phyloP scores from a whole-genome alignment of 2,329 filamentous ascomycete species.

The Colletotrichum abscissum region DNA sequence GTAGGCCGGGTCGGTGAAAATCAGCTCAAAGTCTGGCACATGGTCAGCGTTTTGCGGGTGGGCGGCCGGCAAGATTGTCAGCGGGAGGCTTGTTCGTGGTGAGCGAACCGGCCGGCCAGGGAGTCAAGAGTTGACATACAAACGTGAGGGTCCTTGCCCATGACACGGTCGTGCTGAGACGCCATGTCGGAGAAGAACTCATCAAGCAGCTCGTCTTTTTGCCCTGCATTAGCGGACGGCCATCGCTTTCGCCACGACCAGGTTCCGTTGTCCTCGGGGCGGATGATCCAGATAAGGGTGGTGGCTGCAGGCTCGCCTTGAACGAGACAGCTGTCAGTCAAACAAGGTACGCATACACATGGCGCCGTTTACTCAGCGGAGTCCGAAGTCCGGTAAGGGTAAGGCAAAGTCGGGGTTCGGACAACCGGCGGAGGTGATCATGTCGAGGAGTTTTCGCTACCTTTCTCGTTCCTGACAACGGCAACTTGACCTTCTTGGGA shows the following conservation, averaged over 20 bases:
- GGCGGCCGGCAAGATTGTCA: too few relatives aligned
- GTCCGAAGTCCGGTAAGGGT: neutral
- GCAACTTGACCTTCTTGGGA: conserved; percentile 23
- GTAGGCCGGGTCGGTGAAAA: conserved; percentile 35
- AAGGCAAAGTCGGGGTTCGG: neutral
- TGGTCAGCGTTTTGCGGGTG: neutral
- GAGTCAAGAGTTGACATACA: conserved; percentile 27
- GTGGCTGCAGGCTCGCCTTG: conserved; percentile 12
- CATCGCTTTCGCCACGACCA: conserved; percentile 33
- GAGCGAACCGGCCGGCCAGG: neutral
- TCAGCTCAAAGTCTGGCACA: conserved; percentile 33
- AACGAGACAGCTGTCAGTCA: neutral
- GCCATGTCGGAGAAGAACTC: conserved; percentile 36
- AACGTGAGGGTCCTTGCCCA: conserved; percentile 33
- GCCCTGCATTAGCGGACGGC: conserved; percentile 25
- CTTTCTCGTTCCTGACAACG: conserved; percentile 26
- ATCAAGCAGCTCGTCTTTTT: conserved; percentile 29
- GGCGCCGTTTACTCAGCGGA: neutral
- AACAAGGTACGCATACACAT: neutral
- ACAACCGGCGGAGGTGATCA: neutral
- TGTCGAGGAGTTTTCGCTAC: neutral
- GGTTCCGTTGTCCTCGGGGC: conserved; percentile 22
- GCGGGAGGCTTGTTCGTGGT: neutral
- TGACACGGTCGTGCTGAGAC: conserved; percentile 32
- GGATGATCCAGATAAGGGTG: conserved; percentile 29